phyloP scores from a whole-genome alignment of 306 rosid species.

The Sicyos baderoa region DNA sequence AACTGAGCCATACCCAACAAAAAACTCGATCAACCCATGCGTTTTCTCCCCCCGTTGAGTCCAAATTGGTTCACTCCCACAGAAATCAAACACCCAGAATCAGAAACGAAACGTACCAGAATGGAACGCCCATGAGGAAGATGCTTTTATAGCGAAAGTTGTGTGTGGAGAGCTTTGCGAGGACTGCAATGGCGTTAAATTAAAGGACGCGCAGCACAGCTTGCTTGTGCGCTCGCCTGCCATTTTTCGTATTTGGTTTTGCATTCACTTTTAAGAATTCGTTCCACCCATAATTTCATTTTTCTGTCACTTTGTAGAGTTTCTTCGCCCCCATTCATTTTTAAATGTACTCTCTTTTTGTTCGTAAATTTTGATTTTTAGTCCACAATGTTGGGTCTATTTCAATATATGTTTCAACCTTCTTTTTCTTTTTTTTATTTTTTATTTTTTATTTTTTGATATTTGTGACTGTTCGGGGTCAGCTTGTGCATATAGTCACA shows the following conservation, averaged over 20 bases:
- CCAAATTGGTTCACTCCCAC: not conserved
- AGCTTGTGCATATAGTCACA: too few relatives aligned
- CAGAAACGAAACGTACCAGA: not conserved
- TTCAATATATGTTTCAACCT: too few relatives aligned
- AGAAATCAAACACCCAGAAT: slow-evolving; percentile 15
- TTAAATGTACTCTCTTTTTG: not conserved
- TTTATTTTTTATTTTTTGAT: too few relatives aligned
- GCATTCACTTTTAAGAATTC: not conserved
- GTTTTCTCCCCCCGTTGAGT: not conserved
- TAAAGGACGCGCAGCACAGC: not conserved
- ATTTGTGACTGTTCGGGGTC: too few relatives aligned
- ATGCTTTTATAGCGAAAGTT: not conserved
- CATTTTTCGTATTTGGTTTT: not conserved
- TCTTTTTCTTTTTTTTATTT: too few relatives aligned
- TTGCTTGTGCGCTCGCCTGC: not conserved
- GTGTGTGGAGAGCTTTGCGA: not conserved
- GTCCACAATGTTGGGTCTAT: too few relatives aligned
- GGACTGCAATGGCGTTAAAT: not conserved
- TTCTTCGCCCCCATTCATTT: not conserved
- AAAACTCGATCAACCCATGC: not conserved
- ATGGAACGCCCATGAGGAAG: not conserved
- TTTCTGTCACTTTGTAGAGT: not conserved
- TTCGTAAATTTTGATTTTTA: not conserved
- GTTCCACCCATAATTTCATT: not conserved
- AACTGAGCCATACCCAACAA: not conserved